Evolutionary conservation across 345 rosid species (phyloP).

Genomic region (Arabidopsis suecica): DNA sequence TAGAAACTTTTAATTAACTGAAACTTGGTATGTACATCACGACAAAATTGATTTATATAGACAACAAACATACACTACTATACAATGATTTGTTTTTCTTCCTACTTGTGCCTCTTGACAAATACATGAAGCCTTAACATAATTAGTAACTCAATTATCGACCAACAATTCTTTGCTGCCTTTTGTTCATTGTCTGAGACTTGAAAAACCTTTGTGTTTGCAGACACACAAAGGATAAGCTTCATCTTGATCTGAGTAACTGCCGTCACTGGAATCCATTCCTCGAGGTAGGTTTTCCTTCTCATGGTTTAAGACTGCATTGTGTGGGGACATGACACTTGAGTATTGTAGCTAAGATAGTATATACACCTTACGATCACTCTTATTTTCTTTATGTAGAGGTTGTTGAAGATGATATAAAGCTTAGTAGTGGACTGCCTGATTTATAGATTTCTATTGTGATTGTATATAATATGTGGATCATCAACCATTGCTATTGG

Average conservation of each 20-base stretch:
- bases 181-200: conserved; percentile 27
- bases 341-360: conserved; percentile 2
- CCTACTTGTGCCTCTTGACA: no score
- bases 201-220: conserved; percentile 35
- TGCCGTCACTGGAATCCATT: conserved; percentile 90
- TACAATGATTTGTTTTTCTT: no score
- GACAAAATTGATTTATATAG: no score
- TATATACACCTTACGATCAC: not conserved
- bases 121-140: no score
- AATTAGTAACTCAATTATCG: no score
- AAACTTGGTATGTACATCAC: no score
- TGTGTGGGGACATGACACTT: conserved; percentile 14
- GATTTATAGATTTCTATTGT: not conserved
- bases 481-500: conserved; percentile 14
- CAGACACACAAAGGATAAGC: conserved; percentile 75
- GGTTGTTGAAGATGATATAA: conserved; percentile 13
- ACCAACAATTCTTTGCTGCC: conserved; percentile 26
- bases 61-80: no score
- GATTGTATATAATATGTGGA: conserved; percentile 2
- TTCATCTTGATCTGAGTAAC: conserved; percentile 75
- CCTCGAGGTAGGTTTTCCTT: conserved; percentile 69
- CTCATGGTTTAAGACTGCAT: conserved; percentile 27
- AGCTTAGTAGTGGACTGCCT: conserved; percentile 18
- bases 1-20: no score
- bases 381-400: not conserved